phyloP scores from a whole-genome alignment of 768 basidiomycete species.

The Russula griseocarnosa region DNA sequence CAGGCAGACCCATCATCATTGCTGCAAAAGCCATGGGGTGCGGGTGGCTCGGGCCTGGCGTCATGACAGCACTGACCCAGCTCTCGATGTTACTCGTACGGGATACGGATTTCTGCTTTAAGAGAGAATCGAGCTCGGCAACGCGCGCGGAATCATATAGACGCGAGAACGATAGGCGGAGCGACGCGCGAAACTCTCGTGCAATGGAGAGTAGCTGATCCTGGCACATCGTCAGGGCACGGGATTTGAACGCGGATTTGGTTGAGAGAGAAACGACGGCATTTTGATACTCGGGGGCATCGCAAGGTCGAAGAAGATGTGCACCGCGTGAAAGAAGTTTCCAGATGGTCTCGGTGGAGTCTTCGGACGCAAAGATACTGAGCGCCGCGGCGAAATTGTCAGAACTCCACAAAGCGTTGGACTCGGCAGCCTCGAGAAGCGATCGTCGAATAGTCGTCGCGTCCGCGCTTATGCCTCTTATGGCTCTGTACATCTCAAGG shows the following conservation, averaged over 20 bases:
- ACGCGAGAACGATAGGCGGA: constrained; percentile 46
- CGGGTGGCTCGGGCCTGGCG: constrained; percentile 38
- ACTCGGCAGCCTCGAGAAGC: constrained; percentile 37
- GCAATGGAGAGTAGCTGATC: constrained; percentile 50
- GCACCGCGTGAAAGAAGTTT: constrained; percentile 45
- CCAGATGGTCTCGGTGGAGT: constrained; percentile 37
- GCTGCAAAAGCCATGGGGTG: constrained; percentile 61
- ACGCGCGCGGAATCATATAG: constrained; percentile 43
- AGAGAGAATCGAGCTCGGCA: constrained; percentile 44
- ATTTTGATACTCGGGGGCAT: constrained; percentile 44
- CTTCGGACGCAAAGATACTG: constrained; percentile 44
- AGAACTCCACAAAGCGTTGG: constrained; percentile 46
- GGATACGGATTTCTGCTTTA: constrained; percentile 38
- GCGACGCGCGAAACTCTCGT: constrained; percentile 41
- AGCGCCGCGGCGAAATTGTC: constrained; percentile 55
- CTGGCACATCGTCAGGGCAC: constrained; percentile 46
- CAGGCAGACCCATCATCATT: constrained; percentile 56
- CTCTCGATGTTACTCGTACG: constrained; percentile 47
- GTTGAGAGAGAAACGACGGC: constrained; percentile 43
- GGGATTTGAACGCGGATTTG: constrained; percentile 26
- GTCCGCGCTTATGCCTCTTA: constrained; percentile 39
- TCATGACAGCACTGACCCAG: constrained; percentile 50
- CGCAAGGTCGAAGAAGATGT: constrained; percentile 60
- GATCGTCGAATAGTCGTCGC: constrained; percentile 16
- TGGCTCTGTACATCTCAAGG: constrained; percentile 41